A percentile compares a stretch with the other conserved stretches of the same genome.
phyloP scores from a whole-genome alignment of 176 grass and related monocot species.

The Hsuehochloa calcarea region DNA sequence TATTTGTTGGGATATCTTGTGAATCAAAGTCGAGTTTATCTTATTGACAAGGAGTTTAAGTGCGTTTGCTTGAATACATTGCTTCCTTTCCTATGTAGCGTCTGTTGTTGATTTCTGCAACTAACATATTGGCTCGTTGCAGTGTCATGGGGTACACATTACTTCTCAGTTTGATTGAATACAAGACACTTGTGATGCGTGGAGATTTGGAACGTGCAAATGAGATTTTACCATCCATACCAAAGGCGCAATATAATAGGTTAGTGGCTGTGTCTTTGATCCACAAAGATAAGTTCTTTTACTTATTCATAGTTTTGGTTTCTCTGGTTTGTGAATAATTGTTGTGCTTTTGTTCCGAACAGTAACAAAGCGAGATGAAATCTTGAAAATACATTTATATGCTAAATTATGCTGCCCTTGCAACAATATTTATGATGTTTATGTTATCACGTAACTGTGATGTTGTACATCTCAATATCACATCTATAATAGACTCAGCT shows the following conservation, averaged over 20 bases:
- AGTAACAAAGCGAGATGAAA: background rate
- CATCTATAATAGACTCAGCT: background rate
- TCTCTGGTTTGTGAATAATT: background rate
- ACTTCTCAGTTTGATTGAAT: conserved; percentile 97
- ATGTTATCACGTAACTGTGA: background rate
- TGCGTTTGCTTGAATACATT: conserved; percentile 41
- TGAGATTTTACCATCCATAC: conserved; percentile 87
- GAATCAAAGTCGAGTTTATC: conserved; percentile 93
- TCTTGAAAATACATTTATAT: background rate
- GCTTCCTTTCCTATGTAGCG: background rate
- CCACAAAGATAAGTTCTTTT: background rate
- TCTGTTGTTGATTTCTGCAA: conserved; percentile 34
- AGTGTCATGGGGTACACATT: conserved; percentile 98
- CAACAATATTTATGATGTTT: background rate
- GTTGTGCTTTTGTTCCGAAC: background rate
- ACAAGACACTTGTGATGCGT: conserved; percentile 98
- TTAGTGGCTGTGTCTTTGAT: conserved; percentile 29
- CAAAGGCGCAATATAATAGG: conserved; percentile 90
- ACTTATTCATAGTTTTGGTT: background rate
- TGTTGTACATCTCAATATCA: background rate
- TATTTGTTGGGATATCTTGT: conserved; percentile 97
- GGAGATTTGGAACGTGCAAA: conserved; percentile 89
- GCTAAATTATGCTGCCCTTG: background rate
- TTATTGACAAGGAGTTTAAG: conserved; percentile 99
- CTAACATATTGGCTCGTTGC: conserved; percentile 45